Evolutionary conservation across 192 early-diverging fungal genomes (phyloP).

Genomic region (Backusella macrospora): DNA sequence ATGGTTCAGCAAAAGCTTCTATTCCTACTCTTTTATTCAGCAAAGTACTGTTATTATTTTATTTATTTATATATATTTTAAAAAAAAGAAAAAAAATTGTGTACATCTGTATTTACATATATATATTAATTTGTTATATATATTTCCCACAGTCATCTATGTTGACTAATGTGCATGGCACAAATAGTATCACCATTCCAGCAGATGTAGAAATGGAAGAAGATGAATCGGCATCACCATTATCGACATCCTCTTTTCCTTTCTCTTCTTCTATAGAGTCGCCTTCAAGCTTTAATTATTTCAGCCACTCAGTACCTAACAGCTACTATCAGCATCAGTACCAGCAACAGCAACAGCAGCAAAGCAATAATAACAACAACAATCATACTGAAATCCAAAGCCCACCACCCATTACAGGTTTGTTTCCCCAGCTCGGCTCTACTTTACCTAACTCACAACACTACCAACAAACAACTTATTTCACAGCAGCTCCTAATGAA

Average conservation of each 20-base stretch:
- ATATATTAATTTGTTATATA: constrained; percentile 4
- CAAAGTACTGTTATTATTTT: neutral
- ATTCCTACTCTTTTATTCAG: neutral
- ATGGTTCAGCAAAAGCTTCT: constrained; percentile 27
- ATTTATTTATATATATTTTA: neutral
- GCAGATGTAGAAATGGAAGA: constrained; percentile 21
- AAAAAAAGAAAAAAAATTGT: neutral
- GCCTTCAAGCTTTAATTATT: constrained; percentile 12
- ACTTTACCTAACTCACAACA: constrained; percentile 13
- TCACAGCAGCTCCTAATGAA: constrained; percentile 11
- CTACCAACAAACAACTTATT: neutral
- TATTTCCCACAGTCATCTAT: constrained; percentile 3
- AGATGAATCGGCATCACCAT: constrained; percentile 9
- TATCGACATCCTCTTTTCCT: constrained; percentile 20
- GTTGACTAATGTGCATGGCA: constrained; percentile 20
- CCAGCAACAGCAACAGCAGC: neutral
- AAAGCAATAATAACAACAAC: neutral
- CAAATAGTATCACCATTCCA: constrained; percentile 27
- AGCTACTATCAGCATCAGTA: neutral
- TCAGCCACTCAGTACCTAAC: constrained; percentile 15
- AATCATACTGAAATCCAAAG: neutral
- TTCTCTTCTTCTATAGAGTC: constrained; percentile 19
- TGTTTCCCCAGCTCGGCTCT: constrained; percentile 18
- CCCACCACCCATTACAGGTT: neutral
- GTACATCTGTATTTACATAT: neutral